Evolutionary conservation across 2,329 filamentous ascomycete genomes (phyloP).

Genomic region (Clonostachys solani): DNA sequence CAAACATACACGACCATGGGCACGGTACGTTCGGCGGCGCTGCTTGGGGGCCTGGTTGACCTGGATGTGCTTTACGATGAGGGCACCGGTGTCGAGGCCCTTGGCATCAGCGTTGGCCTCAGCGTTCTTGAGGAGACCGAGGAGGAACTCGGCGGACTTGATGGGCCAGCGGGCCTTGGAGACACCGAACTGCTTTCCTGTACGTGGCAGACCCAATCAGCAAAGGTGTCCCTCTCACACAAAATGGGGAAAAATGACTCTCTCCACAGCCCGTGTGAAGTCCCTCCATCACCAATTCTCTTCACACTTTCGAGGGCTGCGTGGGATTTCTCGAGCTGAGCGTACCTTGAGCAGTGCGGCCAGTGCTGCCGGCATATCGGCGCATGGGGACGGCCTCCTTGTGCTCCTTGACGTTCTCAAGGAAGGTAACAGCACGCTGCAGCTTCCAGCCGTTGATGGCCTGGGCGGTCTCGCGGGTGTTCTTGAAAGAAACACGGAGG

Average conservation of each 20-base stretch:
- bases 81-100: constrained; percentile 94
- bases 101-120: constrained; percentile 97
- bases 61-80: constrained; percentile 99
- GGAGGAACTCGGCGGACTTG: constrained; percentile 98
- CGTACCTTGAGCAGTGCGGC: constrained; percentile 97
- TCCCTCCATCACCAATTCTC: neutral
- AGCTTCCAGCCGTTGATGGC: constrained; percentile 99
- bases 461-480: constrained; percentile 99
- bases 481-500: constrained; percentile 99
- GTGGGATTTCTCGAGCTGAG: constrained; percentile 15
- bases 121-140: constrained; percentile 95
- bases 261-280: neutral
- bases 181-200: constrained; percentile 99
- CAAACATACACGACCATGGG: constrained; percentile 93
- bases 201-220: constrained; percentile 5
- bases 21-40: constrained; percentile 98
- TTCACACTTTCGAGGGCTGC: neutral
- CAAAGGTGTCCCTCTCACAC: neutral
- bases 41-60: constrained; percentile 99
- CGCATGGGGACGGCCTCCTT: constrained; percentile 98
- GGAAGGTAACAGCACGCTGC: constrained; percentile 89
- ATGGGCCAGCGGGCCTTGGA: constrained; percentile 97
- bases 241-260: neutral
- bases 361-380: constrained; percentile 93
- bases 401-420: constrained; percentile 97